Evolutionary conservation across 140 eudicot species (phyloP).

Genomic region (Cichorium intybus): DNA sequence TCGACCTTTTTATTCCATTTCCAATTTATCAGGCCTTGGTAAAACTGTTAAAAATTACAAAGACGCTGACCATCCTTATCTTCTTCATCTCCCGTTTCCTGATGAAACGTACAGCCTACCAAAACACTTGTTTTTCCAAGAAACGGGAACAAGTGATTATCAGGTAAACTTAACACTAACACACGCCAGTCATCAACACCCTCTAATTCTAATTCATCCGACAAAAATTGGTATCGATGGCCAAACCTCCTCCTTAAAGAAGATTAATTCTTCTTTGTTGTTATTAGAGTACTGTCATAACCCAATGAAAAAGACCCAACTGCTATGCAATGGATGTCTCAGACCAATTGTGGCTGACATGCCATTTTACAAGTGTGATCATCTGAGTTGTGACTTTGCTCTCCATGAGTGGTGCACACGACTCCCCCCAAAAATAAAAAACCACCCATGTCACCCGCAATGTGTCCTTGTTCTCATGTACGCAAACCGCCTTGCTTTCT

Average conservation of each 20-base stretch:
- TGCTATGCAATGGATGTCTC: constrained; percentile 18
- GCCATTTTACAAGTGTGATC: constrained; percentile 28
- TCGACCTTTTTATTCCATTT: not conserved
- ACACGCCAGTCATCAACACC: constrained; percentile 8
- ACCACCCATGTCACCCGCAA: not conserved
- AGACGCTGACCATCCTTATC: constrained; percentile 13
- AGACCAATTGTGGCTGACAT: constrained; percentile 20
- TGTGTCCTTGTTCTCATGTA: not conserved
- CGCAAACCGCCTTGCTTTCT: not conserved
- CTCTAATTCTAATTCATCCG: not conserved
- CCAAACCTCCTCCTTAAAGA: not conserved
- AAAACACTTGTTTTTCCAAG: constrained; percentile 8
- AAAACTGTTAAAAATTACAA: not conserved
- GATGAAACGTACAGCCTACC: constrained; percentile 1
- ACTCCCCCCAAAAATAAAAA: not conserved
- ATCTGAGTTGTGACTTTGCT: constrained; percentile 15
- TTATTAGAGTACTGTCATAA: constrained; percentile 10
- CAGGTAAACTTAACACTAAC: not conserved
- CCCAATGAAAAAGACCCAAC: constrained; percentile 21
- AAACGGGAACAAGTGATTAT: not conserved
- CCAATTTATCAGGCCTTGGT: not conserved
- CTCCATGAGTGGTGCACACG: constrained; percentile 32
- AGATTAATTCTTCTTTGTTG: not conserved
- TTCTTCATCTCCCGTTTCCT: constrained; percentile 19
- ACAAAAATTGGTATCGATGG: too few species aligned